Percentiles rank a stretch among this genome's conserved stretches.
phyloP scores from a whole-genome alignment of 352 stramenopile genomes.

The Aphanomyces invadans region DNA sequence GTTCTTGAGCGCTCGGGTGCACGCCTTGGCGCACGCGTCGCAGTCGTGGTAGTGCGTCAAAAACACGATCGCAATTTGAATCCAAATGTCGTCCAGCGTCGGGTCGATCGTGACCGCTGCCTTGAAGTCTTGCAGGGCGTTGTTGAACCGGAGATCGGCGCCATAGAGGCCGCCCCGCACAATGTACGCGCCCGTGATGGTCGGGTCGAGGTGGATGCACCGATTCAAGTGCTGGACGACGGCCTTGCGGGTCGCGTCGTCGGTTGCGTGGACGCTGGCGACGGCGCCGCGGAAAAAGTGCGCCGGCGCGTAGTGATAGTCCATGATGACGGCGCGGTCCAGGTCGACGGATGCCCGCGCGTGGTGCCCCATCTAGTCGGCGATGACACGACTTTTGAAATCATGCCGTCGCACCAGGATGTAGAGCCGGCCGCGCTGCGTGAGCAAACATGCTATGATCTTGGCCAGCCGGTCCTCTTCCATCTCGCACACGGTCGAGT shows the following conservation, averaged over 20 bases:
- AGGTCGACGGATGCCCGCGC: conserved; percentile 46
- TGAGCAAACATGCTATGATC: conserved; percentile 48
- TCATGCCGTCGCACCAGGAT: conserved; percentile 33
- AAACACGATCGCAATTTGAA: conserved; percentile 75
- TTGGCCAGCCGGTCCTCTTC: conserved; percentile 32
- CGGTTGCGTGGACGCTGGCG: conserved; percentile 36
- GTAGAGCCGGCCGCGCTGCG: conserved; percentile 53
- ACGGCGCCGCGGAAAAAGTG: conserved; percentile 74
- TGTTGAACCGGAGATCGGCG: conserved; percentile 67
- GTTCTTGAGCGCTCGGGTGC: conserved; percentile 50
- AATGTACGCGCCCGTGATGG: conserved; percentile 61
- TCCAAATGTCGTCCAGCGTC: conserved; percentile 66
- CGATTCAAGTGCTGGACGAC: conserved; percentile 54
- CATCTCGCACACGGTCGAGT: not conserved
- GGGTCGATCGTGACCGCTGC: conserved; percentile 59
- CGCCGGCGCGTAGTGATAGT: conserved; percentile 71
- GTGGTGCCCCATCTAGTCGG: conserved; percentile 29
- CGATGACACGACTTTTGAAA: not conserved
- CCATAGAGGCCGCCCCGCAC: conserved; percentile 60
- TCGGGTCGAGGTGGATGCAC: conserved; percentile 61
- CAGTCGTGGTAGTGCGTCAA: conserved; percentile 74
- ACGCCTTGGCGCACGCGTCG: conserved; percentile 56
- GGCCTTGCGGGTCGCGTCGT: conserved; percentile 30
- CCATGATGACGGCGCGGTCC: conserved; percentile 60
- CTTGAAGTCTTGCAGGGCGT: conserved; percentile 72